Evolutionary conservation across 75 land plant species (phyloP).

Genomic region (Pinus albicaulis): DNA sequence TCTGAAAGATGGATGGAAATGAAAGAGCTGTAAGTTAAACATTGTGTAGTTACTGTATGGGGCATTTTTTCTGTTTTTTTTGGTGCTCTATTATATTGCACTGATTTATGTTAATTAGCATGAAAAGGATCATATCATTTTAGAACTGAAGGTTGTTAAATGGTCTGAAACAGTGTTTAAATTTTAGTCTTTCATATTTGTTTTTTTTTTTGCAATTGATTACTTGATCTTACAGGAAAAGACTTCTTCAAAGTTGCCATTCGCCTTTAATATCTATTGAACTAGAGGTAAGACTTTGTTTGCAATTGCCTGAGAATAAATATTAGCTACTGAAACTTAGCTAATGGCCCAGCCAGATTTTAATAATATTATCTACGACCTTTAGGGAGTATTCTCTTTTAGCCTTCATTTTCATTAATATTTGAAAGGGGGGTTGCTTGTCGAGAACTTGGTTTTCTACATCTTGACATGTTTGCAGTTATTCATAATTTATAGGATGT

Average conservation of each 20-base stretch:
- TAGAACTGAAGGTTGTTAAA: no score
- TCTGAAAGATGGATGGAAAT: constrained; percentile 5
- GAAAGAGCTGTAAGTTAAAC: constrained; percentile 2
- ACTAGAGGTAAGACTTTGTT: background rate
- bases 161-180: no score
- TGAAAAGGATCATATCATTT: no score
- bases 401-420: background rate
- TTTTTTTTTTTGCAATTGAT: background rate
- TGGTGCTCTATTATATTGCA: background rate
- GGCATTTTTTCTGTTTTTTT: background rate
- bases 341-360: background rate
- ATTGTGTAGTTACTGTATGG: background rate
- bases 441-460: background rate
- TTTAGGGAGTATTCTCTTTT: background rate
- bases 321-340: background rate
- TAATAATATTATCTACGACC: background rate
- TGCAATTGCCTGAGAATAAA: background rate
- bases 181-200: background rate
- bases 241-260: constrained; percentile 7
- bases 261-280: background rate
- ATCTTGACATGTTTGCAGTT: constrained; percentile 12
- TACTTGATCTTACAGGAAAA: constrained; percentile 7
- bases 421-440: background rate
- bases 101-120: background rate
- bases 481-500: constrained; percentile 23